Percentiles rank a stretch among this genome's conserved stretches.
Conservation (phyloP, 2,329 filamentous ascomycete genomes). For the Curvularia eragrostidis region DNA sequence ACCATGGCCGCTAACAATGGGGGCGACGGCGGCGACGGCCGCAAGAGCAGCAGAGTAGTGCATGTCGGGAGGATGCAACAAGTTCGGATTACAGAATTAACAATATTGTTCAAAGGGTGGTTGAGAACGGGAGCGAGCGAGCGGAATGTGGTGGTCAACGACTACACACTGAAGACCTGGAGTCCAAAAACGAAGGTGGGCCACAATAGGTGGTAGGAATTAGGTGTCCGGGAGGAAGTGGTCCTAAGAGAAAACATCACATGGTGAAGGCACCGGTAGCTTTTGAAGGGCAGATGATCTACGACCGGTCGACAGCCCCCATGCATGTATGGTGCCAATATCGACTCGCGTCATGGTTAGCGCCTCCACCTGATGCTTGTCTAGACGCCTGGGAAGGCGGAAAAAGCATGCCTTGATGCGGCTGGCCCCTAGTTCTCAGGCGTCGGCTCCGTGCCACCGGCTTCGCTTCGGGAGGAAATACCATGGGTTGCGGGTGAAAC, state of each 20-base stretch:
- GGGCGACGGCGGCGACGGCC: slow-evolving; percentile 37
- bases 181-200: slow-evolving; percentile 25
- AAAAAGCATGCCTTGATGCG: slow-evolving; percentile 22
- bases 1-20: slow-evolving; percentile 43
- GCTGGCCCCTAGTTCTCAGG: slow-evolving; percentile 15
- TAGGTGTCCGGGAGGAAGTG: slow-evolving; percentile 27
- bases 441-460: slow-evolving; percentile 25
- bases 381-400: slow-evolving; percentile 21
- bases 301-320: slow-evolving; percentile 19
- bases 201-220: slow-evolving; percentile 25
- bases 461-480: slow-evolving; percentile 20
- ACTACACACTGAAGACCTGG: slow-evolving; percentile 39
- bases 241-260: slow-evolving; percentile 18
- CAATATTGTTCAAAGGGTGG: slow-evolving; percentile 12
- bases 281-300: slow-evolving; percentile 33
- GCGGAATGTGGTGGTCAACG: slow-evolving; percentile 39
- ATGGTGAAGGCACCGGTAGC: slow-evolving; percentile 15
- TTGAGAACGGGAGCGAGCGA: slow-evolving; percentile 35
- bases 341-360: slow-evolving; percentile 24
- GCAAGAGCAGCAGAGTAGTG: slow-evolving; percentile 44
- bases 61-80: slow-evolving; percentile 32
- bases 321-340: slow-evolving; percentile 32
- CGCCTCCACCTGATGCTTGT: slow-evolving; percentile 18
- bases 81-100: slow-evolving; percentile 37
- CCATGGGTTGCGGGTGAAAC: slow-evolving; percentile 12